phyloP scores from a whole-genome alignment of 768 basidiomycete genomes.

The Suillus ampliporus region DNA sequence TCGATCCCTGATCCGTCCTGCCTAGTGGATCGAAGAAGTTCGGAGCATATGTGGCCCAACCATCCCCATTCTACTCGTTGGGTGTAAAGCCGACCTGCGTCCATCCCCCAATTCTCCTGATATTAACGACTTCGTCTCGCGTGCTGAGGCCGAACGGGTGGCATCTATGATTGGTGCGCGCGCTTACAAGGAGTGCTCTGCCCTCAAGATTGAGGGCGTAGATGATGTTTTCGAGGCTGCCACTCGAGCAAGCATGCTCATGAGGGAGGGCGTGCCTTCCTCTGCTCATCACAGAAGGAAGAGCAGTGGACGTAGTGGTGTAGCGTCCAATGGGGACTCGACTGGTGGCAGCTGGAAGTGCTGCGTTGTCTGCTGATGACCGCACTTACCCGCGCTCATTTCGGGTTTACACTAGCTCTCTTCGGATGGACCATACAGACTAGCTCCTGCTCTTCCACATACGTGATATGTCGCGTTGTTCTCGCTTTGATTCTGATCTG shows the following conservation, averaged over 20 bases:
- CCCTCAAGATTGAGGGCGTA: conserved; percentile 88
- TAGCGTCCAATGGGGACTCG: conserved; percentile 44
- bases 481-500: conserved; percentile 2
- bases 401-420: neutral
- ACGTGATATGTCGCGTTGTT: conserved; percentile 9
- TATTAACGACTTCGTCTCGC: conserved; percentile 67
- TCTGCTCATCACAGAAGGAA: conserved; percentile 59
- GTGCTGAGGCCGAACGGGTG: conserved; percentile 80
- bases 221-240: conserved; percentile 98
- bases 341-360: conserved; percentile 58
- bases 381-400: conserved; percentile 5
- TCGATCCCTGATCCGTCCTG: conserved; percentile 16
- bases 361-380: conserved; percentile 67
- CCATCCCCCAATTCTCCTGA: conserved; percentile 56
- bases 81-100: conserved; percentile 94
- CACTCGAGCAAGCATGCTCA: conserved; percentile 94
- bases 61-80: conserved; percentile 94
- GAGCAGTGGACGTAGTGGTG: conserved; percentile 51
- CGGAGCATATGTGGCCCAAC: conserved; percentile 91
- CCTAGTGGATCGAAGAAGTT: conserved; percentile 98
- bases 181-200: conserved; percentile 94
- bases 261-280: conserved; percentile 78
- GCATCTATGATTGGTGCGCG: conserved; percentile 88
- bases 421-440: conserved; percentile 11
- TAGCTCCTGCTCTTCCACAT: conserved; percentile 8